Base-by-base conservation (phyloP, 768 basidiomycete genomes). In the Tricholoma sp. region DNA sequence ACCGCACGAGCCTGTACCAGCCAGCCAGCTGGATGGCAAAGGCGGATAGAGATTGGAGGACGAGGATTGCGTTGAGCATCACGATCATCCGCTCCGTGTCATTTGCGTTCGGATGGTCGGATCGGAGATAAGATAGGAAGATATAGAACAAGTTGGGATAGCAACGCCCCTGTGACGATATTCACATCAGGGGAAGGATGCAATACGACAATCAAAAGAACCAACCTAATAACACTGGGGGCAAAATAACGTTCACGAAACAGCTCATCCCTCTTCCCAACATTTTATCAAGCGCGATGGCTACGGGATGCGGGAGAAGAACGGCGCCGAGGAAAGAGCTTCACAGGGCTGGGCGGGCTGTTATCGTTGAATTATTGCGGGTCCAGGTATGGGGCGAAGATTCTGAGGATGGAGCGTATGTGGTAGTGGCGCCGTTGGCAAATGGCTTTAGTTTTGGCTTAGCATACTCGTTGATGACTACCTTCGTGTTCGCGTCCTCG, bases 1-100 rank as follows among this genome's bases (percentile, higher is more conserved):
- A 83, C 90, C 0, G 88, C 84, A 1, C n/a, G 91, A 90, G 1
- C 95, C 92, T 14, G 97, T 69, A 29, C n/a, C n/a, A n/a, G n/a
- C 82, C 80, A 45, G 82, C 62, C 11, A 83, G 60, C 67, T 98
- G 96, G 1, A 88, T 66, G 4, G 69, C 63, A 3, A 85, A 66
- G 2, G 88, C 87, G n/a, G 82, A 47, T 31, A 74, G 67, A 0
- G 85, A 71, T 57, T 88, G 83, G 43, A 84, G 70, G 46, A 95
- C 72, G 12, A 91, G 71, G 7, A 29, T 8, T 3, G 29, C 29
- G 3, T 29, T 29, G 8, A 29, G 29, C 8, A 8, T 29, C 8
- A 8, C n/a, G n/a, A n/a, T n/a, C n/a, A n/a, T 29, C 8, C 8
- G 8, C 8, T 3, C 4, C 29, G 8, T 29, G 86, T 65, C 32